A percentile compares a stretch with the other conserved stretches of the same genome.
Evolutionary conservation across 495 filamentous ascomycete genomes (phyloP).

Genomic region (Xylaria acuta): DNA sequence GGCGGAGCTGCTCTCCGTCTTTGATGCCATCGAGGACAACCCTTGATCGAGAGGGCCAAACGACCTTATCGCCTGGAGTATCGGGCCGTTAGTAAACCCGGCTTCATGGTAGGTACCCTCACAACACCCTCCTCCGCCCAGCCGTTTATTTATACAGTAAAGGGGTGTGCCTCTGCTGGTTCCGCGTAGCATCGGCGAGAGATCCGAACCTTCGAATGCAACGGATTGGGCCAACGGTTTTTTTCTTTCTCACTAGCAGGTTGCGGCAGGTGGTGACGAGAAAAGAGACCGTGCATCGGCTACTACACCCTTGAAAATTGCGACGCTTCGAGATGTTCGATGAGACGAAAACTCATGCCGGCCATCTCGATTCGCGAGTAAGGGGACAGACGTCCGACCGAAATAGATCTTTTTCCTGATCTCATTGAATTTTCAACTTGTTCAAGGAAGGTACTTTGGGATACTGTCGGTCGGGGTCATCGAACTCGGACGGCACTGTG

Average conservation of each 20-base stretch:
- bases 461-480: constrained; percentile 17
- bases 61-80: constrained; percentile 7
- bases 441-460: constrained; percentile 13
- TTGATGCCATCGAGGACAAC: neutral
- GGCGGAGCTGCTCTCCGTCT: neutral
- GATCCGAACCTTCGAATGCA: constrained; percentile 10
- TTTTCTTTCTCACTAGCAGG: neutral
- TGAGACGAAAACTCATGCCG: neutral
- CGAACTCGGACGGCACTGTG: constrained; percentile 14
- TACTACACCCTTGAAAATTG: neutral
- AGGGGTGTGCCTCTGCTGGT: neutral
- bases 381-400: neutral
- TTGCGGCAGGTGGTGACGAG: neutral
- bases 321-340: neutral
- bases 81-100: constrained; percentile 19
- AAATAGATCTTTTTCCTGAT: neutral
- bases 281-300: neutral
- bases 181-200: constrained; percentile 28
- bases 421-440: neutral
- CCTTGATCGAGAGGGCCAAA: neutral
- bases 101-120: constrained; percentile 13
- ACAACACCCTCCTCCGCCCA: neutral
- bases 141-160: constrained; percentile 1
- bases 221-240: neutral
- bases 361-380: neutral